Evolutionary conservation across 2,329 filamentous ascomycete species (phyloP).

Genomic region (Chaetomium sp.): DNA sequence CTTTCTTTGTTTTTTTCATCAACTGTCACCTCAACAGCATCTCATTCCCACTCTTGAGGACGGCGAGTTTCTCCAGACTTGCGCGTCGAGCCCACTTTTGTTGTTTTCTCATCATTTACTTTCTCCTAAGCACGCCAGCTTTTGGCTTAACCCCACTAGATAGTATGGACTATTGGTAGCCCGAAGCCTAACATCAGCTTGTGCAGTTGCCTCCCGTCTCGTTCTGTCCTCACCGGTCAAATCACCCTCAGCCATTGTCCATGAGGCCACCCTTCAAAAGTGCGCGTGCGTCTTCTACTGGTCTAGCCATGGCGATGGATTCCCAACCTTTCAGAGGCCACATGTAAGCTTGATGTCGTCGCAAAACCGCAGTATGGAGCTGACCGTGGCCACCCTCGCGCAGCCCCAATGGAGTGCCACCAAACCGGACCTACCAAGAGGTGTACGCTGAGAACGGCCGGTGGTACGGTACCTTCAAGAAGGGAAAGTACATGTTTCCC

Average conservation of each 20-base stretch:
- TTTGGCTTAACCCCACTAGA: not conserved
- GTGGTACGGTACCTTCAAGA: slow-evolving; percentile 67
- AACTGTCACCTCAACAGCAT: not conserved
- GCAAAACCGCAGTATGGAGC: not conserved
- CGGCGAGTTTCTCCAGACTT: not conserved
- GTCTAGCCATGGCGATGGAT: slow-evolving; percentile 25
- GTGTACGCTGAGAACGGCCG: slow-evolving; percentile 66
- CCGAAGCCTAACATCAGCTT: slow-evolving; percentile 9
- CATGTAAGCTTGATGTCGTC: slow-evolving; percentile 19
- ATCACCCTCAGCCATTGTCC: not conserved
- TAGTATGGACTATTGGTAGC: not conserved
- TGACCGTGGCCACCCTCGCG: slow-evolving; percentile 9
- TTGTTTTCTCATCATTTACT: not conserved
- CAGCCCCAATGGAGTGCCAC: slow-evolving; percentile 3
- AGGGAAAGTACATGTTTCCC: slow-evolving; percentile 73
- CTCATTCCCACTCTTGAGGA: not conserved
- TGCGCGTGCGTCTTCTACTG: slow-evolving; percentile 3
- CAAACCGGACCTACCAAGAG: slow-evolving; percentile 17
- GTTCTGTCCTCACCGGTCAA: not conserved
- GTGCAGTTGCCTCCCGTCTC: slow-evolving; percentile 2
- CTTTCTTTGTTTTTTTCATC: not conserved
- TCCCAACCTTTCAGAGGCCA: slow-evolving; percentile 19
- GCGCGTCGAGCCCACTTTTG: not conserved
- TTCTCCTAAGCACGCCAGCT: not conserved
- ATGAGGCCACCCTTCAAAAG: slow-evolving; percentile 2